A percentile compares a stretch with the other conserved stretches of the same genome.
Conservation (phyloP, 148 eudicot genomes). For the Vaccinium vitisidaea region DNA sequence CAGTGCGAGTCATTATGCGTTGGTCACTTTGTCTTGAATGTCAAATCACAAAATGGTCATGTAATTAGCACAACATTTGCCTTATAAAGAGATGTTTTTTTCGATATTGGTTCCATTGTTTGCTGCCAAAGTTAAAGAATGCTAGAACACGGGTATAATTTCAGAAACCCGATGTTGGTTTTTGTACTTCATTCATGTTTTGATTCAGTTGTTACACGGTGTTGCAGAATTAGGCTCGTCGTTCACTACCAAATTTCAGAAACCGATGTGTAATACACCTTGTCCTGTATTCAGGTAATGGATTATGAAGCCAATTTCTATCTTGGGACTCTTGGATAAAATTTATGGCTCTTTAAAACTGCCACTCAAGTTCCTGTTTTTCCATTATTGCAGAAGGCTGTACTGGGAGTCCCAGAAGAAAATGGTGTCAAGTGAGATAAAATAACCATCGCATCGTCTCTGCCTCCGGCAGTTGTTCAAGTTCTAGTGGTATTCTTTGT, state of each 20-base stretch:
- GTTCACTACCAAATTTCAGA: conserved; percentile 76
- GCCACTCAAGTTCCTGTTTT: background rate
- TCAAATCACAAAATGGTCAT: background rate
- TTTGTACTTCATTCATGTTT: background rate
- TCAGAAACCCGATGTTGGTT: background rate
- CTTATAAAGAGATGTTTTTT: background rate
- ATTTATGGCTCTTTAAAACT: background rate
- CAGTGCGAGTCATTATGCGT: background rate
- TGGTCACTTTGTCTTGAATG: background rate
- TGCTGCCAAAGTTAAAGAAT: background rate
- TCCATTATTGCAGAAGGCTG: background rate
- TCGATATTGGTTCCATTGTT: background rate
- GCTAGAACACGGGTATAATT: background rate
- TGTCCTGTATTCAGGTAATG: conserved; percentile 75
- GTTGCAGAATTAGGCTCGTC: conserved; percentile 73
- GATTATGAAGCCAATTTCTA: background rate
- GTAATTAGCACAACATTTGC: background rate
- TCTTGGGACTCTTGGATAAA: background rate
- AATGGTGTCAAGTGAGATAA: conserved; percentile 1
- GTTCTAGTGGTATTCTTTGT: no score
- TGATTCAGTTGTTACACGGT: background rate
- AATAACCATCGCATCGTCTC: background rate
- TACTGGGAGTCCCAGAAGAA: background rate
- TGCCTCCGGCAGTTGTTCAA: background rate
- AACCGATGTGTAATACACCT: conserved; percentile 60